phyloP scores from a whole-genome alignment of 768 basidiomycete species.

The Amanita polypyramis region DNA sequence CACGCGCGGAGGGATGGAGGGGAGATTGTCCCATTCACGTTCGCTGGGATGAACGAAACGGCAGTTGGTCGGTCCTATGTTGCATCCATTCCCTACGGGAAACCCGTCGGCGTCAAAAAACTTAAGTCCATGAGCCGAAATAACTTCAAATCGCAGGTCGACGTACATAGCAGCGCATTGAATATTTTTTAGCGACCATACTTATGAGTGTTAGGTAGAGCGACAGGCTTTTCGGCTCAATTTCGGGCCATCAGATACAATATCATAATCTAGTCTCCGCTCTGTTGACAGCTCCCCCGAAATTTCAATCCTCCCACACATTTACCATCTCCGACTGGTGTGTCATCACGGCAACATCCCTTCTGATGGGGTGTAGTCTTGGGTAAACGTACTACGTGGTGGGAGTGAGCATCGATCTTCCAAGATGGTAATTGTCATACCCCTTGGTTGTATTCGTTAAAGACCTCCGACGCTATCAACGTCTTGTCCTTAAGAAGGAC shows the following conservation, averaged over 20 bases:
- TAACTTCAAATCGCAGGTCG: background rate
- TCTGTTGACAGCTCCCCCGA: background rate
- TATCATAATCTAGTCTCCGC: background rate
- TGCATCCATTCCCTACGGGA: conserved; percentile 8
- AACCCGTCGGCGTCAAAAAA: conserved; percentile 11
- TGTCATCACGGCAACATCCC: conserved; percentile 78
- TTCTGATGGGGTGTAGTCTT: conserved; percentile 64
- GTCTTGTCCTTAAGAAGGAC: conserved; percentile 63
- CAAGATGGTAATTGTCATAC: conserved; percentile 25
- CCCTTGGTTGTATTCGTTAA: conserved; percentile 76
- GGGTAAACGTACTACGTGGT: conserved; percentile 70
- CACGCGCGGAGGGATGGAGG: background rate
- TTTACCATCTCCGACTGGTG: conserved; percentile 71
- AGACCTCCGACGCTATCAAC: conserved; percentile 67
- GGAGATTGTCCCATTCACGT: conserved; percentile 13
- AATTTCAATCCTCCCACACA: conserved; percentile 38
- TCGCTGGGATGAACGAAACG: conserved; percentile 20
- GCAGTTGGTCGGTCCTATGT: conserved; percentile 8
- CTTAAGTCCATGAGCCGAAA: background rate
- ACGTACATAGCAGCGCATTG: background rate
- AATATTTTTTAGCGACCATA: background rate
- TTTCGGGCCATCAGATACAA: background rate
- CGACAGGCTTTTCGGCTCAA: background rate
- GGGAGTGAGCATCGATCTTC: background rate
- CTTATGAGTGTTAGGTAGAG: too few species aligned